Conservation (phyloP, 1,284 basidiomycete species). For the Trametes sp. region DNA sequence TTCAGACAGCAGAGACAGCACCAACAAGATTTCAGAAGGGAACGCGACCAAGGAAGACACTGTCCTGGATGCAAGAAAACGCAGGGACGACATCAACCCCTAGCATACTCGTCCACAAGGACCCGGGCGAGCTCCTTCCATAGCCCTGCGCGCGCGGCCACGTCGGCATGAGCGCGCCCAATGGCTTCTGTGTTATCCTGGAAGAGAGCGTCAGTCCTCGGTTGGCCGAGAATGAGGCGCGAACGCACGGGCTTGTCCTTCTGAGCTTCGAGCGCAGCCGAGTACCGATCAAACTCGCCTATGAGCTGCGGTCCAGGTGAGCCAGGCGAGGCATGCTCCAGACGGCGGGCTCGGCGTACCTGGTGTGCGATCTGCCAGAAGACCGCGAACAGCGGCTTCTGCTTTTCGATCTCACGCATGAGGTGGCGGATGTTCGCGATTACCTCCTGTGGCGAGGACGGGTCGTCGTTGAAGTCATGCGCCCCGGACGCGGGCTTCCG, state of each 20-base stretch:
- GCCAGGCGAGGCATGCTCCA: background rate
- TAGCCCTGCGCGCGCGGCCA: background rate
- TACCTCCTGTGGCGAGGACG: background rate
- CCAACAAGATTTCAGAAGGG: too few relatives aligned
- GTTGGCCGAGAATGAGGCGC: too few relatives aligned
- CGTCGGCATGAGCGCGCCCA: background rate
- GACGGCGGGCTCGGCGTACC: background rate
- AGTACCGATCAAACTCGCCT: background rate
- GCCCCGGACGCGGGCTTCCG: background rate
- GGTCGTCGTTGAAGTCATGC: background rate
- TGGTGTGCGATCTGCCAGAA: background rate
- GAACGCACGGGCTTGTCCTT: background rate
- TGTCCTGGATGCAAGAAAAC: too few relatives aligned
- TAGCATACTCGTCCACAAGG: background rate
- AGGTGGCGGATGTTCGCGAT: background rate
- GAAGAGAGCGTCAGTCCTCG: background rate
- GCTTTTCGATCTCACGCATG: background rate
- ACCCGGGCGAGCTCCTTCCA: background rate
- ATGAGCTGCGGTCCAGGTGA: background rate
- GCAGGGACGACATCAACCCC: background rate
- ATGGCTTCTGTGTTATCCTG: background rate
- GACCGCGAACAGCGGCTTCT: background rate
- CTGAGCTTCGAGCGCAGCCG: background rate
- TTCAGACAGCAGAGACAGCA: too few relatives aligned
- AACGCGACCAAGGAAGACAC: too few relatives aligned